Conservation (phyloP, 805 yeast genomes). For the Sugiyamaella floridensis region DNA sequence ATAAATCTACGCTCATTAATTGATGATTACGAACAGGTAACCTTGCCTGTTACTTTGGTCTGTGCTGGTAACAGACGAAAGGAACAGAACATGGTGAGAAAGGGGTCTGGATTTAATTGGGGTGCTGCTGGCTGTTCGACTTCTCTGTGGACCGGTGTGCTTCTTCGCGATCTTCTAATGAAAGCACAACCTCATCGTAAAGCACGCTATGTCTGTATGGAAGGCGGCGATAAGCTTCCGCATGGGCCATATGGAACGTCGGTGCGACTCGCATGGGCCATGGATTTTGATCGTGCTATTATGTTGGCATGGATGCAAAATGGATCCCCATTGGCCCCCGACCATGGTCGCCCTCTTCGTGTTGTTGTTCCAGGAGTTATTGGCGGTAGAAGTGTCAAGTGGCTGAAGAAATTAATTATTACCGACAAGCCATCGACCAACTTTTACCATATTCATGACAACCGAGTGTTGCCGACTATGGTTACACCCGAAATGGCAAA, state of each 20-base stretch:
- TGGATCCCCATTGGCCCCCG: constrained; percentile 32
- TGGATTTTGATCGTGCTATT: constrained; percentile 30
- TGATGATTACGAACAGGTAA: constrained; percentile 3
- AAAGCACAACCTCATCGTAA: constrained; percentile 20
- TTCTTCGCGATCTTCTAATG: constrained; percentile 2
- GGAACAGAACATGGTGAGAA: constrained; percentile 5
- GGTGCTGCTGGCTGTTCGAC: constrained; percentile 5
- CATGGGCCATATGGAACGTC: constrained; percentile 5
- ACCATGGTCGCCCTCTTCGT: constrained; percentile 33
- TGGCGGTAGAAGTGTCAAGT: constrained; percentile 37
- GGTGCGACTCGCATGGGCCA: constrained; percentile 28
- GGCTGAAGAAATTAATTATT: constrained; percentile 29
- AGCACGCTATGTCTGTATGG: constrained; percentile 30
- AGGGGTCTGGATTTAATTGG: constrained; percentile 7
- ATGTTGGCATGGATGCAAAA: constrained; percentile 34
- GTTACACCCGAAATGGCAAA: constrained; percentile 33
- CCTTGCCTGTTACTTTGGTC: constrained; percentile 2
- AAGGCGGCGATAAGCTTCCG: constrained; percentile 4
- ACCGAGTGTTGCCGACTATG: constrained; percentile 33
- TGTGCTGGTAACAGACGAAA: constrained; percentile 7
- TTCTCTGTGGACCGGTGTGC: constrained; percentile 5
- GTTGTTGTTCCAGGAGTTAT: constrained; percentile 35
- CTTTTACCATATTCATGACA: constrained; percentile 35
- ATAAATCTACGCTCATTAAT: neutral
- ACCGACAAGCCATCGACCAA: constrained; percentile 31